These are phyloP conservation scores for Pseudogymnoascus sp. DNA, from an alignment of 2,329 filamentous ascomycete genomes.

Conservation along the genomic window DNA sequence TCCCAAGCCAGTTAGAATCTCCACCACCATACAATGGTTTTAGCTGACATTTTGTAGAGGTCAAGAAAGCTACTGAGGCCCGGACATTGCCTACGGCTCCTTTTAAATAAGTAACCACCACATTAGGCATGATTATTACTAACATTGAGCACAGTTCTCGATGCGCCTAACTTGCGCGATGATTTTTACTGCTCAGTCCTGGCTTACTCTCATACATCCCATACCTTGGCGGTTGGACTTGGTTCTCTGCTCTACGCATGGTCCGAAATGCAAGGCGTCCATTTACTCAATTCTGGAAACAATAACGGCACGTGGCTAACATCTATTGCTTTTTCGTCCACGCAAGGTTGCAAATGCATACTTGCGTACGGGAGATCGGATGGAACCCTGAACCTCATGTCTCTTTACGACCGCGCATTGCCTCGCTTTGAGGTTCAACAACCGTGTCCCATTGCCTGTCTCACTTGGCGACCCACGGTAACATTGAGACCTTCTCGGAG, in stretches of 20 bases:
- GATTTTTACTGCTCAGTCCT: constrained; percentile 94
- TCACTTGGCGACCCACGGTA: constrained; percentile 68
- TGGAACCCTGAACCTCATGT: constrained; percentile 70
- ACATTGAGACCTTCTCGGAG: constrained; percentile 47
- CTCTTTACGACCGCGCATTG: constrained; percentile 57
- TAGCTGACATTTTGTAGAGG: constrained; percentile 17
- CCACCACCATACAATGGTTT: not conserved
- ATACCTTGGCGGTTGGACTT: constrained; percentile 77
- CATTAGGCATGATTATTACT: constrained; percentile 20
- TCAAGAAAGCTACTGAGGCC: constrained; percentile 24
- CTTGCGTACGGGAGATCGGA: constrained; percentile 78
- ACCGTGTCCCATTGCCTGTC: constrained; percentile 65
- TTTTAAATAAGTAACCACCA: constrained; percentile 56
- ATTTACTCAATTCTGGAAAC: constrained; percentile 45
- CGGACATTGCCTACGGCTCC: constrained; percentile 61
- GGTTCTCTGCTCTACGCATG: constrained; percentile 77
- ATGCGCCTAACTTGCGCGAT: constrained; percentile 82
- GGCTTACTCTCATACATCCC: constrained; percentile 69
- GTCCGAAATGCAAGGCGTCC: constrained; percentile 69
- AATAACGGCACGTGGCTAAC: constrained; percentile 59
- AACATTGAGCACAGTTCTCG: constrained; percentile 59
- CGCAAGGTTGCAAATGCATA: constrained; percentile 66
- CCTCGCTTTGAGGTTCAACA: constrained; percentile 72
- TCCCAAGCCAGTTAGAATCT: constrained; percentile 18
- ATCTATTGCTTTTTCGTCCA: constrained; percentile 83